Evolutionary conservation across 106 monocot species (phyloP).

Genomic region (Vanilla planifolia): DNA sequence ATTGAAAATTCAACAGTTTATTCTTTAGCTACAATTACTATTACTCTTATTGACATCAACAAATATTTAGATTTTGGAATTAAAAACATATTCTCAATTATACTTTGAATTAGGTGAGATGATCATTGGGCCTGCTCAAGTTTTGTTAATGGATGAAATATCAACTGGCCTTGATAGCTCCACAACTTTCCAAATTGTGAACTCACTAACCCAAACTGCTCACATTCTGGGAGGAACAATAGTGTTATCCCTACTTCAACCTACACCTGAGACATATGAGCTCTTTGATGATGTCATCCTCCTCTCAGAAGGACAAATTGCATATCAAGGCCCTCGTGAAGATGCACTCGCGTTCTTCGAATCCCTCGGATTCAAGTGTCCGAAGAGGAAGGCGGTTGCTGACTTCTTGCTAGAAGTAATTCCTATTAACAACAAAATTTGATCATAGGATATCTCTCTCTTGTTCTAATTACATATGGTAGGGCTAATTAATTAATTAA

Average conservation of each 20-base stretch:
- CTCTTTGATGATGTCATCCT: too few species aligned
- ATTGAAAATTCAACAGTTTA: neutral
- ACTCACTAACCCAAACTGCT: conserved; percentile 30
- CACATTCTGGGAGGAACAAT: conserved; percentile 42
- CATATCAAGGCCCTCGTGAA: neutral
- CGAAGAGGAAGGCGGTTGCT: too few species aligned
- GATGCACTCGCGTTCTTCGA: conserved; percentile 28
- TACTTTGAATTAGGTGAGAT: conserved; percentile 29
- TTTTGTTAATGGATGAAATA: conserved; percentile 54
- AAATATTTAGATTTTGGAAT: neutral
- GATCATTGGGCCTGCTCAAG: conserved; percentile 43
- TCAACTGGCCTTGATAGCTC: conserved; percentile 52
- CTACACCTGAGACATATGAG: conserved; percentile 35
- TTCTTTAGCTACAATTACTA: neutral
- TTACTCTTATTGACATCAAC: neutral
- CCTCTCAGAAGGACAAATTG: too few species aligned
- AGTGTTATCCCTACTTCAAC: conserved; percentile 35
- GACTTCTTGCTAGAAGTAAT: too few species aligned
- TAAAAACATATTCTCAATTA: neutral
- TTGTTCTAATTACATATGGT: too few species aligned
- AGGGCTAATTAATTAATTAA: neutral
- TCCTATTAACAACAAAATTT: too few species aligned
- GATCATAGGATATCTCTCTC: too few species aligned
- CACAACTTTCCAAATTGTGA: conserved; percentile 48
- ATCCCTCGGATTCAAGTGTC: too few species aligned